Base-by-base conservation (phyloP, 495 filamentous ascomycete genomes). In the Cercophora newfieldiana region DNA sequence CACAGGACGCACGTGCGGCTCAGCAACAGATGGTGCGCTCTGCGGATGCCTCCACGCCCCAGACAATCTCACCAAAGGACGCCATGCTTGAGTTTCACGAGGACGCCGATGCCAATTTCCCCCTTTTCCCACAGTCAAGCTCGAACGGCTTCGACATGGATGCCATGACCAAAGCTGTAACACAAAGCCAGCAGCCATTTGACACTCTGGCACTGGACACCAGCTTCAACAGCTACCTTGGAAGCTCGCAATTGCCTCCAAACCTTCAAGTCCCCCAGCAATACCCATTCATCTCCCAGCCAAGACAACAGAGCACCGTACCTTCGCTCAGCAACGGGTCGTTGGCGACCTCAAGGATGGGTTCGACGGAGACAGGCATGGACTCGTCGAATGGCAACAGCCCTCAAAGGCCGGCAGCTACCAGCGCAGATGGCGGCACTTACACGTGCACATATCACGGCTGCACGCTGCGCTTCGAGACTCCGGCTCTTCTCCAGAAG, bases 21-120 rank as follows among this genome's bases (percentile, higher is more conserved):
- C 80, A 79, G 62, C 81, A 83, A 59, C 85, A 86, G 59, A 75
- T 87, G 66, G 75, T 75, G 57, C 77, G 76, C 67, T 75, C 72
- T 71, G 64, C 74, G 28, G 72, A 82, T 21, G 77, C 81, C 7
- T 73, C 80, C 66, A 87, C 87, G 14, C 88, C 91, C 0, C 91
- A 91, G 74, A 97, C 96, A 5, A 97, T 99, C 59, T 99, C 95
- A 16, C 95, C 95, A 30, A 96, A 97, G 81, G 95, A 98, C 71
- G 92, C 93, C 4, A 74, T 94, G 65, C 80, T 96, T 65, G 94
- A 97, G 26, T 97, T 92, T 74, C 83, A 89, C 63, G 90, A 93
- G 50, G 77, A 83, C 7, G 87, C 90, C 16, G 90, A 89, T 0
- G 89, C 90, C 60, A 78, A 57, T 8, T 53, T 89, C 68, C 87